A percentile compares a stretch with the other conserved stretches of the same genome.
phyloP scores from a whole-genome alignment of 257 asterid species.

The Nicotiana otophora region DNA sequence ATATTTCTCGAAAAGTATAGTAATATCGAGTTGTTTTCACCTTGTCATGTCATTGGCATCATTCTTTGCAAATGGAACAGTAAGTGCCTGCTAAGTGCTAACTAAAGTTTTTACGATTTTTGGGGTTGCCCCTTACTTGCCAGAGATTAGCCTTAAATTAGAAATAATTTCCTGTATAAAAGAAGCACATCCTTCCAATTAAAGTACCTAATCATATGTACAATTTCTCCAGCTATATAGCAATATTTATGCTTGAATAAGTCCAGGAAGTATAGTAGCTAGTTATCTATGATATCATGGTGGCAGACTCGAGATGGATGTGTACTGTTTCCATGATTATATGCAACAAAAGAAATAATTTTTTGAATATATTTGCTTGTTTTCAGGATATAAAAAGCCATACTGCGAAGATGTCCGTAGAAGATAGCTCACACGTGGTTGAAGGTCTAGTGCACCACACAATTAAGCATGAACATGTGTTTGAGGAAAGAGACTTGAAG shows the following conservation, averaged over 20 bases:
- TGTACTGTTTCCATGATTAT: not conserved
- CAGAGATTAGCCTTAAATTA: not conserved
- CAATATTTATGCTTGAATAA: not conserved
- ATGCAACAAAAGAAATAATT: too few relatives aligned
- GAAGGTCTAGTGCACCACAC: conserved; percentile 15
- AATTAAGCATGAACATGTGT: conserved; percentile 4
- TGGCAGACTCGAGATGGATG: not conserved
- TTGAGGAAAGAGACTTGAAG: conserved; percentile 50
- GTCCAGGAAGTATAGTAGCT: not conserved
- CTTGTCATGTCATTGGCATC: not conserved
- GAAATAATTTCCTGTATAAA: not conserved
- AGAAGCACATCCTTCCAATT: not conserved
- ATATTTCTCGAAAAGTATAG: not conserved
- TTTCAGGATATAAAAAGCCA: not conserved
- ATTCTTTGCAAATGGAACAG: not conserved
- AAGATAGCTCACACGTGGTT: conserved; percentile 18
- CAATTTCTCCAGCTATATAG: not conserved
- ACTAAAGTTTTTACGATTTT: not conserved
- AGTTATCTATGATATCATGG: not conserved
- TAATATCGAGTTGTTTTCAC: not conserved
- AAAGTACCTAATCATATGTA: not conserved
- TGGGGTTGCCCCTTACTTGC: not conserved
- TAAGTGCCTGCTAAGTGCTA: not conserved
- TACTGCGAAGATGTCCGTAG: conserved; percentile 18
- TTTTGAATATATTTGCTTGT: not conserved